Conservation (phyloP, 1,284 basidiomycete genomes). For the Microbotryomycetes sp. region DNA sequence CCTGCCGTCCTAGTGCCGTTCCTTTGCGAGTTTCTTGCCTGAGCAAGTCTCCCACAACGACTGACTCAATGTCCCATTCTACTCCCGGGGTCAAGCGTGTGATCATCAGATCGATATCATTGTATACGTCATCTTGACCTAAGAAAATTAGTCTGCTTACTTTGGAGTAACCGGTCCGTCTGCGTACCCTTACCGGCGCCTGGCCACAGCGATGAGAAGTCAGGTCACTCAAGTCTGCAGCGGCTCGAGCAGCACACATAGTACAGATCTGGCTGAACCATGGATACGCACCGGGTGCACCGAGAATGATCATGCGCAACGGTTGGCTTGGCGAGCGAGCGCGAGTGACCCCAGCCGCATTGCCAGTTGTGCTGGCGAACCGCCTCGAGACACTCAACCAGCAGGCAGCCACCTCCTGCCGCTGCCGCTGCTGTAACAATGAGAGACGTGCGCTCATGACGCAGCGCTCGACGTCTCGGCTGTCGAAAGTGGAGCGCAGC, state of each 20-base stretch:
- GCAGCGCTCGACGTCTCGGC: too few species aligned
- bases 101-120: background rate
- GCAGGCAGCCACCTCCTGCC: too few species aligned
- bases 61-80: slow-evolving; percentile 47
- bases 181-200: slow-evolving; percentile 56
- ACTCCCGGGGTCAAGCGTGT: background rate
- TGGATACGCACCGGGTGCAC: slow-evolving; percentile 21
- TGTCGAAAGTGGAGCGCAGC: too few species aligned
- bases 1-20: slow-evolving; percentile 61
- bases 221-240: background rate
- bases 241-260: background rate
- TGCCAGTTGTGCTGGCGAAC: too few species aligned
- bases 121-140: slow-evolving; percentile 30
- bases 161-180: slow-evolving; percentile 62
- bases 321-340: too few species aligned
- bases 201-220: background rate
- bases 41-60: slow-evolving; percentile 73
- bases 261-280: background rate
- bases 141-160: too few species aligned
- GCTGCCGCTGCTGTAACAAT: too few species aligned
- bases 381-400: too few species aligned
- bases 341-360: too few species aligned
- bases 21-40: slow-evolving; percentile 69
- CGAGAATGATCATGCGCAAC: slow-evolving; percentile 30
- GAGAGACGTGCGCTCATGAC: too few species aligned